Evolutionary conservation across 2,329 filamentous ascomycete genomes (phyloP).

Genomic region (Claviceps humidiphila): DNA sequence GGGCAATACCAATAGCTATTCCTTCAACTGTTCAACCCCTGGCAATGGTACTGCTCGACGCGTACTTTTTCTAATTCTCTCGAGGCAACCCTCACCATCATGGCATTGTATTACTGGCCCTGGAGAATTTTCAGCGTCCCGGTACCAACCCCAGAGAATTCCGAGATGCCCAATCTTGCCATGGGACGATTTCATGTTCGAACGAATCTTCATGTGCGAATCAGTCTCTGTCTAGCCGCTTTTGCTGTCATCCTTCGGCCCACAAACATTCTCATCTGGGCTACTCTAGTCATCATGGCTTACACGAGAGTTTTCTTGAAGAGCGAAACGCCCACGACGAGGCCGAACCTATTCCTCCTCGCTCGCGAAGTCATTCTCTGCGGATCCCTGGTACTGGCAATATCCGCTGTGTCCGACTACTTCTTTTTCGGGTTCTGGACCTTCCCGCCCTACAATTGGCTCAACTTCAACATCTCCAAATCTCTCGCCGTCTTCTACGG

Average conservation of each 20-base stretch:
- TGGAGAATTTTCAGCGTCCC: constrained; percentile 53
- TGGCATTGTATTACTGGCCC: constrained; percentile 73
- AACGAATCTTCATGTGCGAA: constrained; percentile 24
- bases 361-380: constrained; percentile 52
- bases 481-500: constrained; percentile 89
- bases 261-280: constrained; percentile 82
- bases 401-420: constrained; percentile 58
- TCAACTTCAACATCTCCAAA: constrained; percentile 83
- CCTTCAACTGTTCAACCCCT: constrained; percentile 37
- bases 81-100: constrained; percentile 74
- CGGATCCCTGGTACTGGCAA: constrained; percentile 43
- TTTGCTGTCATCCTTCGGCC: constrained; percentile 76
- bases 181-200: constrained; percentile 11
- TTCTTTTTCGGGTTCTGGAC: constrained; percentile 77
- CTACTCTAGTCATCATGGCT: constrained; percentile 40
- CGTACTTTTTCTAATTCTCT: constrained; percentile 89
- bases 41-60: constrained; percentile 94
- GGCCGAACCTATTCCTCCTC: constrained; percentile 36
- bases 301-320: constrained; percentile 27
- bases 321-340: constrained; percentile 27
- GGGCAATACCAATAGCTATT: constrained; percentile 16
- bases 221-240: constrained; percentile 63
- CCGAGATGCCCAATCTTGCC: constrained; percentile 14
- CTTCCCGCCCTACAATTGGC: constrained; percentile 74
- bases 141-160: constrained; percentile 25